Evolutionary conservation across 495 filamentous ascomycete species (phyloP).

Genomic region (Polyplosphaeria fusca): DNA sequence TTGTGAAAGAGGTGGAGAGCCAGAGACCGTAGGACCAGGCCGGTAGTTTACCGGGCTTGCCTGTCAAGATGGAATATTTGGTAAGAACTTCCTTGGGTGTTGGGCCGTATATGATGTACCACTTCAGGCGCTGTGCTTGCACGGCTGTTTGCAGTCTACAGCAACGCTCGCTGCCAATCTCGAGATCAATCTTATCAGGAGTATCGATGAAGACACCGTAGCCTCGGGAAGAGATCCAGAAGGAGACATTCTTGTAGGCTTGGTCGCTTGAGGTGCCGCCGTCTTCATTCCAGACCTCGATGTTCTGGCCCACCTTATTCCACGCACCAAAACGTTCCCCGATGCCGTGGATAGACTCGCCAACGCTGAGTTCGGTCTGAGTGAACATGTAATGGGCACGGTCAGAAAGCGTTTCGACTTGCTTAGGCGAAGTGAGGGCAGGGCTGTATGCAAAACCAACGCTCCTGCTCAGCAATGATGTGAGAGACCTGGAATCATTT

Average conservation of each 20-base stretch:
- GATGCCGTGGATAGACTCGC: conserved; percentile 66
- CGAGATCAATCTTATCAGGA: conserved; percentile 42
- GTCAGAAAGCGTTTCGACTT: conserved; percentile 31
- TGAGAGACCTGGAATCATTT: conserved; percentile 22
- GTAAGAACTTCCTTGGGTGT: conserved; percentile 65
- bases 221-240: conserved; percentile 64
- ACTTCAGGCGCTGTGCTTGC: conserved; percentile 57
- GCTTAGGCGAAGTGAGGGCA: conserved; percentile 37
- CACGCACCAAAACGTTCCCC: conserved; percentile 70
- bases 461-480: conserved; percentile 28
- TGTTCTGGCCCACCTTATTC: conserved; percentile 64
- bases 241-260: conserved; percentile 72
- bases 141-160: conserved; percentile 60
- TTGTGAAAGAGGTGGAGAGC: conserved; percentile 69
- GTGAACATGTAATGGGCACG: conserved; percentile 30
- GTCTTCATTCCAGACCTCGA: conserved; percentile 70
- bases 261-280: conserved; percentile 68
- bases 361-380: conserved; percentile 56
- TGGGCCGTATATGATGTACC: conserved; percentile 61
- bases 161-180: conserved; percentile 66
- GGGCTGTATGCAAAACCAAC: conserved; percentile 30
- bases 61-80: conserved; percentile 61
- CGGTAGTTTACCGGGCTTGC: conserved; percentile 57
- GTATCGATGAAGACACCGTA: conserved; percentile 66
- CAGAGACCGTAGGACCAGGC: conserved; percentile 70